Conservation (phyloP, 2,329 filamentous ascomycete genomes). For the Xylariaceae sp. region DNA sequence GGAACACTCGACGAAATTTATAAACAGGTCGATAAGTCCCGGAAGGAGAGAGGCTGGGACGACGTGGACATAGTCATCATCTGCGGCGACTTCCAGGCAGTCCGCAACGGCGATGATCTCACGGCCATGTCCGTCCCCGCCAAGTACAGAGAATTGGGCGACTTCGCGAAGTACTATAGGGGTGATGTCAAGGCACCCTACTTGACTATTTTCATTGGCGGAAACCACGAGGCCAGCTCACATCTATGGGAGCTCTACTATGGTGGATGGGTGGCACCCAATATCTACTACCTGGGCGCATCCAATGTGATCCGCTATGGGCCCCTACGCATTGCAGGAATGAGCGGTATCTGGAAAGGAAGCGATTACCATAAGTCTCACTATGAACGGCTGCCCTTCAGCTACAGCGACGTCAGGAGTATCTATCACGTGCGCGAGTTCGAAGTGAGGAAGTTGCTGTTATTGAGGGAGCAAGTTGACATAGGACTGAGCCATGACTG, state of each 20-base stretch:
- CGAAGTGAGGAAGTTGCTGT: conserved; percentile 83
- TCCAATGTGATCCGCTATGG: conserved; percentile 84
- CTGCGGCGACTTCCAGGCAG: conserved; percentile 91
- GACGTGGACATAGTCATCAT: conserved; percentile 87
- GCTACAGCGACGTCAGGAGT: conserved; percentile 65
- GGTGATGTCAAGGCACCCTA: conserved; percentile 74
- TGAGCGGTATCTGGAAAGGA: conserved; percentile 94
- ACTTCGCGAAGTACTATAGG: conserved; percentile 93
- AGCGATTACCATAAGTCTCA: conserved; percentile 82
- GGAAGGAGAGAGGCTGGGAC: conserved; percentile 68
- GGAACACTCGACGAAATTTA: conserved; percentile 91
- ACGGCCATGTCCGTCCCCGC: conserved; percentile 82
- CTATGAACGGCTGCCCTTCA: conserved; percentile 81
- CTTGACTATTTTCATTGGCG: conserved; percentile 85
- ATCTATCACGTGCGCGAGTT: conserved; percentile 89
- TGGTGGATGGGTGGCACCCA: conserved; percentile 93
- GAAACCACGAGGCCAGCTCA: conserved; percentile 91
- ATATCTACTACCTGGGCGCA: conserved; percentile 94
- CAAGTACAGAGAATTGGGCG: conserved; percentile 83
- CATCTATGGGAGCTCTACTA: conserved; percentile 91
- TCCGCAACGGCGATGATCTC: conserved; percentile 83
- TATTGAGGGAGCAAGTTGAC: conserved; percentile 82
- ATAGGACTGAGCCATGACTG: conserved; percentile 93
- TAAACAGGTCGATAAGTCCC: conserved; percentile 64
- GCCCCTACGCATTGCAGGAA: conserved; percentile 76